These are phyloP conservation scores for Stereocaulon alpinum DNA, from an alignment of 495 filamentous ascomycete genomes.

Conservation along the genomic window DNA sequence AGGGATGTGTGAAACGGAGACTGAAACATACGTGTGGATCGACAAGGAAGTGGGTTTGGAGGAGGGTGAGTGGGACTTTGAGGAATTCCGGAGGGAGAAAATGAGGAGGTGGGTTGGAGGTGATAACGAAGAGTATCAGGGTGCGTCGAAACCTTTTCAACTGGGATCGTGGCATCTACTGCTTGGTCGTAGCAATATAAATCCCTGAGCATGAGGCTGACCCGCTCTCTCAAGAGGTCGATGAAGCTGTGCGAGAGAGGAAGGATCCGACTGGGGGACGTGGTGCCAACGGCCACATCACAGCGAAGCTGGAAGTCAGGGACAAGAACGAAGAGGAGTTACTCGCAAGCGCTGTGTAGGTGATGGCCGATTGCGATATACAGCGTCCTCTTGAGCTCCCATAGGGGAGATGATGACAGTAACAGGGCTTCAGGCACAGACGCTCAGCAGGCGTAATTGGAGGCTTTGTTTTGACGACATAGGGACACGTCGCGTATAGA, in stretches of 20 bases:
- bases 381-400: too few species aligned
- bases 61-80: constrained; percentile 70
- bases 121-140: constrained; percentile 26
- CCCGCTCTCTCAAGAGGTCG: constrained; percentile 14
- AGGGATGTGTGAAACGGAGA: constrained; percentile 42
- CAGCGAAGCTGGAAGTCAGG: constrained; percentile 7
- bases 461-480: too few species aligned
- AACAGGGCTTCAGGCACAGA: too few species aligned
- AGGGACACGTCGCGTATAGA: too few species aligned
- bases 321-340: constrained; percentile 21
- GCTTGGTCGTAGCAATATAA: background rate
- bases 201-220: background rate
- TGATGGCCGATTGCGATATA: background rate
- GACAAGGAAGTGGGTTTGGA: constrained; percentile 43
- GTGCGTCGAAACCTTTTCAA: constrained; percentile 5
- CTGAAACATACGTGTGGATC: constrained; percentile 73
- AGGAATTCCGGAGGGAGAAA: constrained; percentile 60
- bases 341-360: constrained; percentile 28
- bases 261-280: constrained; percentile 21
- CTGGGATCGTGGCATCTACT: background rate
- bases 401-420: too few species aligned
- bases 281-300: constrained; percentile 11
- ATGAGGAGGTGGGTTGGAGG: constrained; percentile 42
- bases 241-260: constrained; percentile 15
- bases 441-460: too few species aligned